Conservation (phyloP, 2,329 filamentous ascomycete genomes). For the Metarhizium album region DNA sequence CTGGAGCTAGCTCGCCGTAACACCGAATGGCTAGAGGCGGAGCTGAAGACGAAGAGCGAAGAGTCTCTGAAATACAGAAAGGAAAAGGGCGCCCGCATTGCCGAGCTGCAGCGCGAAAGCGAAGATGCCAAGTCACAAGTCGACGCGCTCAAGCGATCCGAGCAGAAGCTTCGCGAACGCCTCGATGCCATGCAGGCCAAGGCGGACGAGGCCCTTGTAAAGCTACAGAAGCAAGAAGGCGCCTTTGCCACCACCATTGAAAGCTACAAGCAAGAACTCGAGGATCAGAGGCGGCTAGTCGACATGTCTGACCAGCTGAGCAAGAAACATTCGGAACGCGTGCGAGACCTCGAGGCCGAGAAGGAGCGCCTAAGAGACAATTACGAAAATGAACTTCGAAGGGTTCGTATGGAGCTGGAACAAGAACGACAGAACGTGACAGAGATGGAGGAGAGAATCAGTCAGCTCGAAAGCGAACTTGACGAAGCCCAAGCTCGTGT, state of each 20-base stretch:
- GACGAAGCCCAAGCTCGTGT: slow-evolving; percentile 41
- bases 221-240: slow-evolving; percentile 78
- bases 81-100: slow-evolving; percentile 83
- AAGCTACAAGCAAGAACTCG: slow-evolving; percentile 76
- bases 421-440: slow-evolving; percentile 36
- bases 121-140: slow-evolving; percentile 73
- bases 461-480: slow-evolving; percentile 41
- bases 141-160: slow-evolving; percentile 67
- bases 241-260: slow-evolving; percentile 73
- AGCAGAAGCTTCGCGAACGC: slow-evolving; percentile 68
- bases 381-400: slow-evolving; percentile 48
- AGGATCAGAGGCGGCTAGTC: slow-evolving; percentile 68
- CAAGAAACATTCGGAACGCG: slow-evolving; percentile 57
- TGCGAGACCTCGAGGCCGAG: slow-evolving; percentile 59
- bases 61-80: slow-evolving; percentile 87
- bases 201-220: slow-evolving; percentile 71
- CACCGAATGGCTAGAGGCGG: slow-evolving; percentile 85
- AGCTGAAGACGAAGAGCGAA: slow-evolving; percentile 79
- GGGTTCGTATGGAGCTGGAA: slow-evolving; percentile 46
- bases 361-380: slow-evolving; percentile 51
- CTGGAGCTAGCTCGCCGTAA: slow-evolving; percentile 80
- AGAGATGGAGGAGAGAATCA: slow-evolving; percentile 36
- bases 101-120: slow-evolving; percentile 77
- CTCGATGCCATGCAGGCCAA: slow-evolving; percentile 78
- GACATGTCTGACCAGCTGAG: slow-evolving; percentile 72